Base-by-base conservation (phyloP, 306 rosid species). In the Malus asiatica region DNA sequence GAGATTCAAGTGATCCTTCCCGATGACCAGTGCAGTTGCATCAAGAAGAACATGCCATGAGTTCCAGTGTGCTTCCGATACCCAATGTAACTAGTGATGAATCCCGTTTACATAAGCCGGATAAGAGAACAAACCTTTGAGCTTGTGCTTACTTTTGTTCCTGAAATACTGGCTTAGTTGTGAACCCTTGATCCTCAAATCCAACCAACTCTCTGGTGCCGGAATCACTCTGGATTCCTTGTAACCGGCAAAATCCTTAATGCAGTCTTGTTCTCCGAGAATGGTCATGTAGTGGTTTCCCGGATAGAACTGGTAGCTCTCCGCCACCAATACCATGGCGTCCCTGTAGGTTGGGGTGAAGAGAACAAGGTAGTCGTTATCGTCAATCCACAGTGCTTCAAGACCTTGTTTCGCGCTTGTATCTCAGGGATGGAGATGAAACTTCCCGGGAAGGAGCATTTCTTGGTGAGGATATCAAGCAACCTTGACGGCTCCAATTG, bases 1-100 rank as follows among this genome's bases (percentile, higher is more conserved):
- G 22, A 91, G 97, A 68, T 89, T 90, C 23, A 88, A 76, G 78
- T 66, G 74, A 57, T 91, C 96, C 75, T 78, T 83, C 32, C 97
- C 97, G 22, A 93, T 86, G 27, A 87, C 92, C 45, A 84, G 82
- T 8, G 84, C 88, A 48, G 96, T 82, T 4, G 98, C 97, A 82
- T 93, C 98, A 42, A 93, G 97, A 60, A 93, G 90, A 76, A 89
- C 98, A 70, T 93, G 97, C 98, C 98, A 91, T 8, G 83, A 80
- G 84, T 89, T 93, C 79, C 97, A 68, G 32, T 93, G 98, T 79
- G 97, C 98, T 87, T 91, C 97, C 0, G 97, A 91, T 68, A 93
- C 87, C 98, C 97, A 93, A 88, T 93, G 96, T 83, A 93, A 84
- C 16, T 86, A 87, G 73, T 79, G 78, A 52, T 77, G 86, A 69